Evolutionary conservation across 129 eudicot species (phyloP).

Genomic region (Tagetes erecta): DNA sequence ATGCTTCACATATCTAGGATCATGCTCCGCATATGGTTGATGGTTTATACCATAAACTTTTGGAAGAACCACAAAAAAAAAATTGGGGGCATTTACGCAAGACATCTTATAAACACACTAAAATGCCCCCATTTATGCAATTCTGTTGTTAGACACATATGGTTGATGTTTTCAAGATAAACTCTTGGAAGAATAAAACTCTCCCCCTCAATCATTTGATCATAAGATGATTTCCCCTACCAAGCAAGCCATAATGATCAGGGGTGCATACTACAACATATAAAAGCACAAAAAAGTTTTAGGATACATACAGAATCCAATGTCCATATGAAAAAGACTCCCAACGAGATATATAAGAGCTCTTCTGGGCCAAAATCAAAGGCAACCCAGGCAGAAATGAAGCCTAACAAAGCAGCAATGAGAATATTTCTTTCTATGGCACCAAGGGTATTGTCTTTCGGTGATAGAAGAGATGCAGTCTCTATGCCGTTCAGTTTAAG

Average conservation of each 20-base stretch:
- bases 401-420: constrained; percentile 70
- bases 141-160: not conserved
- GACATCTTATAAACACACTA: too few species aligned
- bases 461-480: constrained; percentile 68
- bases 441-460: constrained; percentile 79
- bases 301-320: constrained; percentile 57
- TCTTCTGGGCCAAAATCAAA: constrained; percentile 65
- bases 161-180: not conserved
- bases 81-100: too few species aligned
- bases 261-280: constrained; percentile 12
- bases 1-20: not conserved
- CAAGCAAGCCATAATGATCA: not conserved
- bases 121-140: too few species aligned
- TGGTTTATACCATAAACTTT: not conserved
- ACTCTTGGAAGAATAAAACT: not conserved
- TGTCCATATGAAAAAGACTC: constrained; percentile 67
- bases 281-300: constrained; percentile 22
- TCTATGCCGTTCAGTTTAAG: constrained; percentile 82
- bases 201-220: too few species aligned
- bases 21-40: not conserved
- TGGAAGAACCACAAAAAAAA: not conserved
- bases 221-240: not conserved
- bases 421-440: constrained; percentile 68
- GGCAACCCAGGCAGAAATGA: constrained; percentile 71
- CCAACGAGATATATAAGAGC: constrained; percentile 59